phyloP scores from a whole-genome alignment of 202 grass and related monocot species.

The Schoenoplectus triqueter region DNA sequence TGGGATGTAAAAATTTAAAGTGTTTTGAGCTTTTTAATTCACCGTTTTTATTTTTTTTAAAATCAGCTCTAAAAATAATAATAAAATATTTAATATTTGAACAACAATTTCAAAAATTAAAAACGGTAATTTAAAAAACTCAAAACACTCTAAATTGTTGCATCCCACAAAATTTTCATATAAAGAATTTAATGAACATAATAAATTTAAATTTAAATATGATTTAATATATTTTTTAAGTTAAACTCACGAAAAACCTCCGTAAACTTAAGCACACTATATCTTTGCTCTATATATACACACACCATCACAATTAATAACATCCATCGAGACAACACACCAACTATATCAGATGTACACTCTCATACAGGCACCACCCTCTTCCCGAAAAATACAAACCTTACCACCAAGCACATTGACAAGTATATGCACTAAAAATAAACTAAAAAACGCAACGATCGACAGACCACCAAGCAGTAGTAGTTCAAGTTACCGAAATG shows the following conservation, averaged over 20 bases:
- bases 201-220: neutral
- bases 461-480: no score
- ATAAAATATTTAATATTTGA: neutral
- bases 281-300: no score
- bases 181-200: neutral
- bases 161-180: neutral
- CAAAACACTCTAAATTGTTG: no score
- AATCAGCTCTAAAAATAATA: neutral
- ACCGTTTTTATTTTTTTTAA: neutral
- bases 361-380: no score
- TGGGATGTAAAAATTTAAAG: neutral
- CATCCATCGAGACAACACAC: no score
- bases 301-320: no score
- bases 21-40: neutral
- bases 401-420: no score
- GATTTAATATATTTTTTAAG: neutral
- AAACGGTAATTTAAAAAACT: neutral
- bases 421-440: no score
- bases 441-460: no score
- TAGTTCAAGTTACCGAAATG: no score
- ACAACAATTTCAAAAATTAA: neutral
- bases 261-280: neutral
- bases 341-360: no score
- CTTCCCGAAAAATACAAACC: no score
- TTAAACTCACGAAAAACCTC: neutral